Base-by-base conservation (phyloP, 106 monocot genomes). In the Dendrobium catenatum region DNA sequence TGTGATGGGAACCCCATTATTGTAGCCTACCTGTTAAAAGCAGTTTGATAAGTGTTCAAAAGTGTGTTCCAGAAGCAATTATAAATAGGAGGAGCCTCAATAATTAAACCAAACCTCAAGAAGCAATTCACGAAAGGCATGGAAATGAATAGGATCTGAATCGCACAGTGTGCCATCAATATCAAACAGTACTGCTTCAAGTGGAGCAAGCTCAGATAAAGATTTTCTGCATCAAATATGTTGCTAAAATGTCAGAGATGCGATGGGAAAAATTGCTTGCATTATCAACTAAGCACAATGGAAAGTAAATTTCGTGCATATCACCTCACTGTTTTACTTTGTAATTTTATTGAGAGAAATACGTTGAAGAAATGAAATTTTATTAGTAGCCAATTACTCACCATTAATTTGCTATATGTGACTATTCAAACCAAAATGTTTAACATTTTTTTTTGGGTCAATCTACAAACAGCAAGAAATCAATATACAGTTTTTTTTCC, bases 61-160 rank as follows among this genome's bases (percentile, higher is more conserved):
- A 43, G 43, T 43, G 4, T 29, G 42, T 43, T 43, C 19, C 20
- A 43, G 4, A 27, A 67, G 51, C 29, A 41, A 73, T 6, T 58
- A n/a, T 58, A 18, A 18, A 58, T 47, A 40, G 4, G 18, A 51
- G 11, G 22, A 20, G 20, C 6, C 13, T 18, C 9, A 56, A 8
- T 7, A 37, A n/a, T 79, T 9, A 42, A 20, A 17, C 33, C 43
- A 43, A 68, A 95, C 95, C 93, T 91, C 83, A 54, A 85, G 84
- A 58, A 93, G 89, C 86, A 96, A 81, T 82, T 90, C 88, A 18
- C 86, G 86, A 47, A 89, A 90, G 55, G 93, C 91, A 46, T 74
- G 44, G 83, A 85, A 87, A 77, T 96, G 96, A 56, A 93, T 56
- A 41, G 96, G 93, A 85, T 96, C 93, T 2, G 91, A 90, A 79